Percentiles rank a stretch among this genome's conserved stretches.
Conservation (phyloP, 495 filamentous ascomycete genomes). For the Trichoderma asperelloides region DNA sequence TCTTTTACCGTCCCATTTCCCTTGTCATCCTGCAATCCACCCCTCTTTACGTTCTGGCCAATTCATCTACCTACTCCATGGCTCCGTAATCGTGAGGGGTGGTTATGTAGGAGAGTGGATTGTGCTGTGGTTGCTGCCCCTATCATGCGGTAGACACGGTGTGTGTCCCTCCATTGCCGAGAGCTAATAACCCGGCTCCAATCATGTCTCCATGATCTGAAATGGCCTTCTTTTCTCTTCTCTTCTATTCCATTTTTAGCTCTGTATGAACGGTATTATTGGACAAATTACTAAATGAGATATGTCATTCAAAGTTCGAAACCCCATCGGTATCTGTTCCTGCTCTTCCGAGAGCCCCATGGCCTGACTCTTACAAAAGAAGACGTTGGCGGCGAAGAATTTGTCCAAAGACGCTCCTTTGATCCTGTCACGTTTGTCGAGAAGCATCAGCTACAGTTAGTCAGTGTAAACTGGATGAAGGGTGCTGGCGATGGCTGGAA, state of each 20-base stretch:
- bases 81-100: not conserved
- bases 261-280: not conserved
- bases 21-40: not conserved
- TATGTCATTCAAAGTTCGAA: constrained; percentile 15
- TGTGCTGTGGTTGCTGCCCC: not conserved
- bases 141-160: not conserved
- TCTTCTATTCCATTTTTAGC: not conserved
- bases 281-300: not conserved
- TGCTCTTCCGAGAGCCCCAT: constrained; percentile 19
- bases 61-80: not conserved
- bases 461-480: constrained; percentile 21
- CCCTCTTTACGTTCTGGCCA: not conserved
- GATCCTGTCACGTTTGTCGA: constrained; percentile 17
- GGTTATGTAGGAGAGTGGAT: constrained; percentile 3
- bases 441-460: constrained; percentile 18
- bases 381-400: constrained; percentile 23
- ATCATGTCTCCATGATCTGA: not conserved
- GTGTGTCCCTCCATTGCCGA: not conserved
- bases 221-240: not conserved
- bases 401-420: constrained; percentile 20
- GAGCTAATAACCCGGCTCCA: not conserved
- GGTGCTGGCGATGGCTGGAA: constrained; percentile 22
- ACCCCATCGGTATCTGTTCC: constrained; percentile 22
- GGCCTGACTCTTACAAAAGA: constrained; percentile 12
- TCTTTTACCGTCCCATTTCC: not conserved